Evolutionary conservation across 1,284 basidiomycete species (phyloP), one percentile per base, ranked within the genome.

Genomic region (Peniophora sp.): DNA sequence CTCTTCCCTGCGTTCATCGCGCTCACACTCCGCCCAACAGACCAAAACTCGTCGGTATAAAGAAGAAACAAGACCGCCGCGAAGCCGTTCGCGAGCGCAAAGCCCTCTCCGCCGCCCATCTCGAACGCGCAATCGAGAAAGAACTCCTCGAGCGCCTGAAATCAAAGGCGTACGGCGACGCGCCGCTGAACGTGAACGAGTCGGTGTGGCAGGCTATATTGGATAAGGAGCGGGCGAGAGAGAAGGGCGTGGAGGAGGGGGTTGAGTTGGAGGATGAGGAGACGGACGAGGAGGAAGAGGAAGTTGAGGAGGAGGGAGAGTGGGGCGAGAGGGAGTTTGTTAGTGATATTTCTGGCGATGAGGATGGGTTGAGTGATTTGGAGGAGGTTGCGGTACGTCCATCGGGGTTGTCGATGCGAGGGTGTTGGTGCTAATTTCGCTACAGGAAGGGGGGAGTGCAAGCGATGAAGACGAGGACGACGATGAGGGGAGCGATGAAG

Each of bases 141-240:
- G 97, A 99, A 66, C 81, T 99, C 23, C 83, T 99, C 47, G 92
- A 96, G 57, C 87, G 97, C 34, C 78, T 99, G 24, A 96, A 97
- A 71, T 88, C 86, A 47, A 97, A 97, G 66, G 94, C 95, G 10
- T 99, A 99, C 64, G 96, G 97, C 47, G 97, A 99, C 62, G 90
- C 92, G 24, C 97, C 96, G 18, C 76, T 99, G 37, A 99, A 99
- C 68, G 95, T 99, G 56, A 99, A 99, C 68, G 97, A 99, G 70
- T 86, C 81, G 42, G 94, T 99, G 3, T 99, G 97, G 97, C 82
- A 86, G 58, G 83, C 88, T 5, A 85, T 97, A 41, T 71, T 97
- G 47, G 91, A 96, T 49, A 75, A 76, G 58, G 74, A 73, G 57
- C 71, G 73, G 60, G 63, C 65, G 51, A 66, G 69, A 48, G 67